Conservation (phyloP, 345 rosid species). For the Odontarrhena argentea region DNA sequence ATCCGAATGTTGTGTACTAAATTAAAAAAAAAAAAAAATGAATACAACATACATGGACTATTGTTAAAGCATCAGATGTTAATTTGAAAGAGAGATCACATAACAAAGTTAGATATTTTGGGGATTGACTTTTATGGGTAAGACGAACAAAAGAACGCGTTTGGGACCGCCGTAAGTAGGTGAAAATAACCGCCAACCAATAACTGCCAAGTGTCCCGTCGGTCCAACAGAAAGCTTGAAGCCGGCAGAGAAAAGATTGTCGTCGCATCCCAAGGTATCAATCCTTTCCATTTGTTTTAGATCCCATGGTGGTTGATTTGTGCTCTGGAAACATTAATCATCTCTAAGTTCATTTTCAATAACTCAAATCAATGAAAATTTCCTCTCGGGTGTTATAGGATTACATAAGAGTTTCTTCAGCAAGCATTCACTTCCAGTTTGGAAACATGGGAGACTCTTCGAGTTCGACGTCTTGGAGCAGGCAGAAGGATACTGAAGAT, state of each 20-base stretch:
- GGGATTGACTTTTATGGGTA: constrained; percentile 16
- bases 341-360: constrained; percentile 18
- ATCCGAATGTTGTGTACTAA: neutral
- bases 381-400: constrained; percentile 10
- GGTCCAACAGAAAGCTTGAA: neutral
- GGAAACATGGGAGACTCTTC: constrained; percentile 61
- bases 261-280: constrained; percentile 25
- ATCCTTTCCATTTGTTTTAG: constrained; percentile 24
- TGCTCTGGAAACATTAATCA: constrained; percentile 4
- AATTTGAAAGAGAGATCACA: too few species aligned
- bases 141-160: constrained; percentile 32
- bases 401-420: constrained; percentile 5
- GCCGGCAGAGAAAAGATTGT: constrained; percentile 16
- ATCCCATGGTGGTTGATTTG: constrained; percentile 17
- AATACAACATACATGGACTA: neutral
- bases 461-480: constrained; percentile 80
- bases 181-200: constrained; percentile 25
- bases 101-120: neutral
- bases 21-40: neutral
- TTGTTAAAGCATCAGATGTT: too few species aligned
- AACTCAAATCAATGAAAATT: neutral
- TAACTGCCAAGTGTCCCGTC: constrained; percentile 13
- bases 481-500: constrained; percentile 72
- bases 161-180: constrained; percentile 12
- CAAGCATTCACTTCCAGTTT: constrained; percentile 40